Conservation (phyloP, 345 rosid genomes). For the Lumnitzera littorea region DNA sequence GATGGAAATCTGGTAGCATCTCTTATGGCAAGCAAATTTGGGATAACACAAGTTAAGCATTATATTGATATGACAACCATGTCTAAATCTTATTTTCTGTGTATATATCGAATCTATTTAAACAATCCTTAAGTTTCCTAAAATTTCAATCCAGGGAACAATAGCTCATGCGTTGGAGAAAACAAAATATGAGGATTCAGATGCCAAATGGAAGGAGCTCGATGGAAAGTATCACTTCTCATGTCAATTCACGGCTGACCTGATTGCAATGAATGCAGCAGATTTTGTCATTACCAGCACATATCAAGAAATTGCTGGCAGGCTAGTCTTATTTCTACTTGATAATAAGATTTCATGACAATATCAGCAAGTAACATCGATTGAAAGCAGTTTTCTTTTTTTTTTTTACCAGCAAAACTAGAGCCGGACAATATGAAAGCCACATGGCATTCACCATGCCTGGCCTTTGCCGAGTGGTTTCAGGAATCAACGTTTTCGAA, state of each 20-base stretch:
- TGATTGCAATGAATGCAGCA: conserved; percentile 72
- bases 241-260: conserved; percentile 88
- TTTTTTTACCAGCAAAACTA: conserved; percentile 46
- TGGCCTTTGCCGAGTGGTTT: conserved; percentile 73
- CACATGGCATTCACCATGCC: conserved; percentile 84
- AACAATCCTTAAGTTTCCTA: conserved; percentile 1
- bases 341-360: not conserved
- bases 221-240: conserved; percentile 89
- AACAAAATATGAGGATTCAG: conserved; percentile 87
- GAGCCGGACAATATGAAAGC: conserved; percentile 90
- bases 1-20: conserved; percentile 95
- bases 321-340: conserved; percentile 28
- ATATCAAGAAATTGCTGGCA: conserved; percentile 96
- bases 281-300: conserved; percentile 90
- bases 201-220: conserved; percentile 76
- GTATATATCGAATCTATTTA: not conserved
- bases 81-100: not conserved
- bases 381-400: not conserved
- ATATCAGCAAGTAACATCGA: too few relatives aligned
- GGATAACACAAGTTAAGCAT: conserved; percentile 56
- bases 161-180: conserved; percentile 96
- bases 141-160: conserved; percentile 39
- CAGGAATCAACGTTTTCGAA: conserved; percentile 86
- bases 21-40: conserved; percentile 68
- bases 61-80: not conserved